Base-by-base conservation (phyloP, 495 filamentous ascomycete species). In the Xylaria castorea region DNA sequence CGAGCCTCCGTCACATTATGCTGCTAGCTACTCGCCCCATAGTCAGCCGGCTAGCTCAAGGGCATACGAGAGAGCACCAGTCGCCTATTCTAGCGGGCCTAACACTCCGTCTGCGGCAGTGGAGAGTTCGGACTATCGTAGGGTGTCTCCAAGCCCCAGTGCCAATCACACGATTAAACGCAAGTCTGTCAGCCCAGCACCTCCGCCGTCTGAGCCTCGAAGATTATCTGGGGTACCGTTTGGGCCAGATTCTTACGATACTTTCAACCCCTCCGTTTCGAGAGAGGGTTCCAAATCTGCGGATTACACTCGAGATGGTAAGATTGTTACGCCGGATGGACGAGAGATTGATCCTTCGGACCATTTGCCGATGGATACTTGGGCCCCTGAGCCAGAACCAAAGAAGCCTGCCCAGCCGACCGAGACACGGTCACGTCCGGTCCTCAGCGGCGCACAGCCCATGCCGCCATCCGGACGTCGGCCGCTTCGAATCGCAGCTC, bases 341-440 rank as follows among this genome's bases (percentile, higher is more conserved):
- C 88, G 93, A 40, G 91, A 95, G 70, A 90, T 98, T 70, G 96
- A 98, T 78, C 95, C 94, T 0, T 95, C 92, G 2, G 96, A 99
- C 80, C 94, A 98, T 78, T 89, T 99, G 0, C 96, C 95, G 0
- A 89, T 93, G 58, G 92, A 95, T 48, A 93, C 91, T 5, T 98
- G 94, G 92, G 96, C 96, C 0, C 96, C 96, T 0, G 94, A 98
- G 78, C 95, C 95, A 1, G 95, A 98, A 75, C 85, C 86, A 32
- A 96, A 94, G 80, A 87, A 85, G 48, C 77, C 85, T 5, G 80
- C 75, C 27, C 86, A 89, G 66, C 66, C 79, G 34, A 75, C 76
- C 22, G 77, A 83, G 62, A 88, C 88, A 34, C 80, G 84, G 18
- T 80, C 77, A 46, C 80, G 76, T 55, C 83, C 84, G 6, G 70